Evolutionary conservation across 805 yeast species (phyloP).

Genomic region (Metschnikowia corniflorae): DNA sequence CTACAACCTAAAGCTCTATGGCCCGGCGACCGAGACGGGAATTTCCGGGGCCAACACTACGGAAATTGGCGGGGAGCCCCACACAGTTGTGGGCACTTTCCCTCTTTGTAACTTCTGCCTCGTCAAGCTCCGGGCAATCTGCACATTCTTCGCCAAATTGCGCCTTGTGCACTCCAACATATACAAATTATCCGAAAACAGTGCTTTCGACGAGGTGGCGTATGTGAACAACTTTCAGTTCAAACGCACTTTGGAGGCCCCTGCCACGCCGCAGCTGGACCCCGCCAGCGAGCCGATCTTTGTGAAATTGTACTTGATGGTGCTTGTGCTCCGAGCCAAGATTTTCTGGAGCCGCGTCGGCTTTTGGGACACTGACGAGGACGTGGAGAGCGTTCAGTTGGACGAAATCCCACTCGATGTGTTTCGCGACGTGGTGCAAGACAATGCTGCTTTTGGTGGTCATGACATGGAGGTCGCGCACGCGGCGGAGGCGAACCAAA

Average conservation of each 20-base stretch:
- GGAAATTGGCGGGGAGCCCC: constrained; percentile 20
- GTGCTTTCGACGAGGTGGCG: constrained; percentile 25
- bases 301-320: constrained; percentile 50
- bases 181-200: constrained; percentile 50
- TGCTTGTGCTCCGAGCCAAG: constrained; percentile 57
- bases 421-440: constrained; percentile 13
- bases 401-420: constrained; percentile 15
- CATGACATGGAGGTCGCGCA: neutral
- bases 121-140: constrained; percentile 70
- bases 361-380: constrained; percentile 57
- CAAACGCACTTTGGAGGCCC: constrained; percentile 20
- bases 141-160: constrained; percentile 78
- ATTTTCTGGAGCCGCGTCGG: constrained; percentile 85
- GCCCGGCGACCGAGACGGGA: constrained; percentile 16
- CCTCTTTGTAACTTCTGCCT: constrained; percentile 83
- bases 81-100: constrained; percentile 40
- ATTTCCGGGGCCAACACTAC: constrained; percentile 10
- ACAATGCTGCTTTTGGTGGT: constrained; percentile 15
- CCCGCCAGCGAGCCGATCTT: constrained; percentile 32
- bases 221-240: constrained; percentile 24
- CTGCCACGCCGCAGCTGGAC: constrained; percentile 5
- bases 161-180: constrained; percentile 54
- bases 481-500: neutral
- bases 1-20: constrained; percentile 58
- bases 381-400: constrained; percentile 22